Evolutionary conservation across 2,329 filamentous ascomycete species (phyloP).

Genomic region (Penicillium freii): DNA sequence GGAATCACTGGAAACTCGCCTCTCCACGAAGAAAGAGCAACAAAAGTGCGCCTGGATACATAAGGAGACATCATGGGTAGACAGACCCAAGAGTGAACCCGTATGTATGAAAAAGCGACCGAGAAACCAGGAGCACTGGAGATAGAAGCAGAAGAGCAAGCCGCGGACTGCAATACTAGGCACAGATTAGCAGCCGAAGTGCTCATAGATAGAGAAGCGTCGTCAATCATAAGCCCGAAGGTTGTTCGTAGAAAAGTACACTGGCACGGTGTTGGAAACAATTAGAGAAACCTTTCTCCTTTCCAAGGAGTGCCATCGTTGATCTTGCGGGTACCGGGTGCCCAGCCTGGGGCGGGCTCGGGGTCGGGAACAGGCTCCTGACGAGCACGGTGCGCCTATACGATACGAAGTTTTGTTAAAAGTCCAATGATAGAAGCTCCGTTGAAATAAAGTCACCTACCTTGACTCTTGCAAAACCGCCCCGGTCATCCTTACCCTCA

Average conservation of each 20-base stretch:
- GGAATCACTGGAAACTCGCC: neutral
- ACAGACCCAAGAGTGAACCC: neutral
- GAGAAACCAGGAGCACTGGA: neutral
- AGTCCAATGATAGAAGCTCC: neutral
- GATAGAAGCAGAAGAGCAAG: neutral
- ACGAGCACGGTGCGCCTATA: neutral
- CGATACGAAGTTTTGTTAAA: neutral
- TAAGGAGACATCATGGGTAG: neutral
- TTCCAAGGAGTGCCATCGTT: neutral
- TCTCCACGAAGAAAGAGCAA: neutral
- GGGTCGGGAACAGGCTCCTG: neutral
- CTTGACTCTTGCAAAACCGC: conserved; percentile 3
- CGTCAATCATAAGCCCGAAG: neutral
- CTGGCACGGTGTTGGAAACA: neutral
- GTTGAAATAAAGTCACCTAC: neutral
- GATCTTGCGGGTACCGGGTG: neutral
- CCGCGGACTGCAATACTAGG: neutral
- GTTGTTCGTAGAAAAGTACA: neutral
- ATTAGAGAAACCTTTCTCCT: neutral
- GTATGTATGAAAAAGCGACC: neutral
- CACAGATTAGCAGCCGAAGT: neutral
- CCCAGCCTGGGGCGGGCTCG: neutral
- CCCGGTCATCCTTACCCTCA: neutral
- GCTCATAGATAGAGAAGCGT: neutral
- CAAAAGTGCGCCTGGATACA: neutral